phyloP scores from a whole-genome alignment of 129 eudicot genomes.

The Flaveria robusta region DNA sequence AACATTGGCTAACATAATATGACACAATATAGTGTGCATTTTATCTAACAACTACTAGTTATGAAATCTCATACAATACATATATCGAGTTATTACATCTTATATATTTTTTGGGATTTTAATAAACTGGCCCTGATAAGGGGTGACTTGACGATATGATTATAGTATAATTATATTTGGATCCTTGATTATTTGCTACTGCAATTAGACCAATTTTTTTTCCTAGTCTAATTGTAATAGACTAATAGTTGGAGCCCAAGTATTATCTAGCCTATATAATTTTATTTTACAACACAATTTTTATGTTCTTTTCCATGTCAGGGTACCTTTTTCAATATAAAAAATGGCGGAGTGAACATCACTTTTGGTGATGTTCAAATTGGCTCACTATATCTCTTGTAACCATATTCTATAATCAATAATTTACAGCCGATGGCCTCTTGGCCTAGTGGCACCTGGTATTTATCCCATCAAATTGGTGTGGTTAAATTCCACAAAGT shows the following conservation, averaged over 20 bases:
- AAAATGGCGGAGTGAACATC: too few species aligned
- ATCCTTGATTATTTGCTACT: not conserved
- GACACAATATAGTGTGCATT: constrained; percentile 2
- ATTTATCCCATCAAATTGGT: too few species aligned
- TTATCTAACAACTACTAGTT: constrained; percentile 3
- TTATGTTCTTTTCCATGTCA: too few species aligned
- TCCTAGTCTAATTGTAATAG: not conserved
- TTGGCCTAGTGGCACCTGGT: too few species aligned
- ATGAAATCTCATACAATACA: not conserved
- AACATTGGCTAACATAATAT: not conserved
- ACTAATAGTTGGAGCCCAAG: not conserved
- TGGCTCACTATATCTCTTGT: not conserved
- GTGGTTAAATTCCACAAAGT: too few species aligned
- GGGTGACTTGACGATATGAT: not conserved
- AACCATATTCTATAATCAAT: not conserved
- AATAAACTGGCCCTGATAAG: not conserved
- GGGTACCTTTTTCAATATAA: too few species aligned
- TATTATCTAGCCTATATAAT: not conserved
- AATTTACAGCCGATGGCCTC: too few species aligned
- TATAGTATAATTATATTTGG: not conserved
- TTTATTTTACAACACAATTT: not conserved
- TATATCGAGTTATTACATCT: constrained; percentile 5
- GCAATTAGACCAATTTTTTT: not conserved
- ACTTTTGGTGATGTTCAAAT: too few species aligned
- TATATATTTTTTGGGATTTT: not conserved